A percentile compares a stretch with the other conserved stretches of the same genome.
These are phyloP conservation scores for Gossypium bickii DNA, from an alignment of 345 rosid species.

Conservation along the genomic window DNA sequence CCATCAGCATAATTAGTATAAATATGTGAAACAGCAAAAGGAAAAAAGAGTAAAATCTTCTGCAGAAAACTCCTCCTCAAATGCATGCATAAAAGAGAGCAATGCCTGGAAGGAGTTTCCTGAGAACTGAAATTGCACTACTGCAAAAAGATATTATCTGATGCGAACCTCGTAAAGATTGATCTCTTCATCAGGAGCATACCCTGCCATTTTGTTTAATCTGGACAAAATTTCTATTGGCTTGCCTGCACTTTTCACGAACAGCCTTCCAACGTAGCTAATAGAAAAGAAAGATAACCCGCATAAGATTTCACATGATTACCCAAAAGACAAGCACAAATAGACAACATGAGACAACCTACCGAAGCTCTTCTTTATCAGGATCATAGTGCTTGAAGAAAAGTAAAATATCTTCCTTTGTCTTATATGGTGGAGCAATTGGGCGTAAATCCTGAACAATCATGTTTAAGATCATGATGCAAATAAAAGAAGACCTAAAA, in stretches of 20 bases:
- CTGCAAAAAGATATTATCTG: not conserved
- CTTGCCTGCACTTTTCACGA: slow-evolving; percentile 55
- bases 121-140: not conserved
- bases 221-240: slow-evolving; percentile 50
- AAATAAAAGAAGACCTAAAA: not conserved
- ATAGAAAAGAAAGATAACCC: slow-evolving; percentile 8
- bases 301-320: not conserved
- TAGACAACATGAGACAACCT: slow-evolving; percentile 9
- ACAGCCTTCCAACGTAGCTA: slow-evolving; percentile 62
- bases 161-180: slow-evolving; percentile 63
- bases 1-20: not conserved
- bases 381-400: slow-evolving; percentile 75
- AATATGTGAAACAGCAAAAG: no score
- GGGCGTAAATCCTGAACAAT: slow-evolving; percentile 48
- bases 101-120: not conserved
- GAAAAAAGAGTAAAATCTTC: no score
- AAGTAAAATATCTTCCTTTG: slow-evolving; percentile 60
- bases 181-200: slow-evolving; percentile 56
- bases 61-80: not conserved
- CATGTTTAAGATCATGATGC: slow-evolving; percentile 11
- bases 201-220: slow-evolving; percentile 67
- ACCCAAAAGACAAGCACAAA: not conserved
- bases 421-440: slow-evolving; percentile 47
- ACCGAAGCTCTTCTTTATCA: slow-evolving; percentile 56
- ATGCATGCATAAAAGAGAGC: not conserved